Evolutionary conservation across 1,139 yeast species (phyloP).

Genomic region (Nakaseomyces sp.): DNA sequence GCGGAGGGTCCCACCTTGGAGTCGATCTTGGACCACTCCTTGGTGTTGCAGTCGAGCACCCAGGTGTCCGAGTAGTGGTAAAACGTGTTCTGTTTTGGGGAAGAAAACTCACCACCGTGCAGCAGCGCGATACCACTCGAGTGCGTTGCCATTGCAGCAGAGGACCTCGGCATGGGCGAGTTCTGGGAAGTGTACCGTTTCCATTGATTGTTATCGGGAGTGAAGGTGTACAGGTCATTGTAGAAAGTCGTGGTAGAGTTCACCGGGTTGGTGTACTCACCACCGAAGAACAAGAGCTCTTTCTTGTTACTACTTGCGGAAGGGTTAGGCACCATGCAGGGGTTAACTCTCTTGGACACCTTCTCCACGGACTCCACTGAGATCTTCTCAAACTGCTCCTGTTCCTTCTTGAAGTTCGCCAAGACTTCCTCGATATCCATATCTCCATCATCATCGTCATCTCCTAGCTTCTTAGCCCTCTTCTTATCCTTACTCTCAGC

Average conservation of each 20-base stretch:
- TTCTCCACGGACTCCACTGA: constrained; percentile 43
- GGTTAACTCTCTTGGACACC: constrained; percentile 65
- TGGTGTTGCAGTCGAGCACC: constrained; percentile 74
- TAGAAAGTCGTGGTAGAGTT: constrained; percentile 58
- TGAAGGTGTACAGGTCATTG: constrained; percentile 70
- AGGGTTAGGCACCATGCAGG: constrained; percentile 71
- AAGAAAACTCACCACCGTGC: constrained; percentile 96
- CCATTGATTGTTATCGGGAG: constrained; percentile 78
- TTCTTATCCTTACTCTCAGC: constrained; percentile 70
- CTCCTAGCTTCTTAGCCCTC: constrained; percentile 62
- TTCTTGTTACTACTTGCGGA: constrained; percentile 49
- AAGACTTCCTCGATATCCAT: constrained; percentile 84
- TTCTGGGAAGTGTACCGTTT: constrained; percentile 69
- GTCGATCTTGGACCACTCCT: constrained; percentile 88
- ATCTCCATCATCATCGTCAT: constrained; percentile 79
- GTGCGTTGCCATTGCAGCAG: constrained; percentile 90
- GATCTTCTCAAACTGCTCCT: constrained; percentile 68
- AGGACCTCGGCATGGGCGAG: constrained; percentile 85
- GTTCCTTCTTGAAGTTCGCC: constrained; percentile 70
- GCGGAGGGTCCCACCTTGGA: constrained; percentile 69
- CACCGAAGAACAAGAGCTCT: constrained; percentile 82
- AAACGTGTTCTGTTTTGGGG: constrained; percentile 91
- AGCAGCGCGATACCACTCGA: constrained; percentile 78
- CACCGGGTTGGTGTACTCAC: constrained; percentile 49
- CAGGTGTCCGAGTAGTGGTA: constrained; percentile 96